Base-by-base conservation (phyloP, 2,329 filamentous ascomycete genomes). In the Stenocarpella maydis region DNA sequence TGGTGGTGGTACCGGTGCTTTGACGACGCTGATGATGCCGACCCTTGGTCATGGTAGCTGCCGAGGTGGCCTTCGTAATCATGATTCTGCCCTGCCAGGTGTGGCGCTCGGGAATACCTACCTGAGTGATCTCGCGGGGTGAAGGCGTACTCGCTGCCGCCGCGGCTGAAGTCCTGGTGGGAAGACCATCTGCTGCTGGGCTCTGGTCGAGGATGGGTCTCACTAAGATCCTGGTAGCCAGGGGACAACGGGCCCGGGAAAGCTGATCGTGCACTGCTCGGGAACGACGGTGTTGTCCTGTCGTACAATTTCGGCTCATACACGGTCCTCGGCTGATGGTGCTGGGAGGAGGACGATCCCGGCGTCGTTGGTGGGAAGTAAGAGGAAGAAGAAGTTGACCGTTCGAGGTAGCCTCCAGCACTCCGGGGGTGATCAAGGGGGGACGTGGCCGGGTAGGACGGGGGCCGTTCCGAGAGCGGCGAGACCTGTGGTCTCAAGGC, bases 391-490 rank as follows among this genome's bases (percentile, higher is more conserved):
- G 80, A 79, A 54, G 78, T 80, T 10, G 80, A 74, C 58, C 81
- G 78, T 47, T 82, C 82, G 61, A 78, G 75, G 55, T 77, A 76
- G 24, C 73, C 71, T 10, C 82, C 77, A 19, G 81, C 77, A n/a
- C 80, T 77, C 67, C 79, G 79, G 6, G 84, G 81, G 52, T 81
- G 80, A 49, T 88, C 85, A 67, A 85, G 74, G 6, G 86, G 82
- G 24, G 86, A 87, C 9, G 80, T 76, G 41, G 81, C 78, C 52
- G 80, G 75, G 52, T 83, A 82, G 45, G 81, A 76, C 21, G 78
- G 77, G n/a, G 81, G 80, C 28, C 83, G 82, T 41, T 87, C 85
- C 24, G 82, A 81, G 26, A 80, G 75, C 58, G 85, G 82, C 45
- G 86, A 85, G 70, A 82, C 80, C 61, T 83, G 74, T 31, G 83